Evolutionary conservation across 176 grass and related monocot genomes (phyloP).

Genomic region (Eragrostis curvula): DNA sequence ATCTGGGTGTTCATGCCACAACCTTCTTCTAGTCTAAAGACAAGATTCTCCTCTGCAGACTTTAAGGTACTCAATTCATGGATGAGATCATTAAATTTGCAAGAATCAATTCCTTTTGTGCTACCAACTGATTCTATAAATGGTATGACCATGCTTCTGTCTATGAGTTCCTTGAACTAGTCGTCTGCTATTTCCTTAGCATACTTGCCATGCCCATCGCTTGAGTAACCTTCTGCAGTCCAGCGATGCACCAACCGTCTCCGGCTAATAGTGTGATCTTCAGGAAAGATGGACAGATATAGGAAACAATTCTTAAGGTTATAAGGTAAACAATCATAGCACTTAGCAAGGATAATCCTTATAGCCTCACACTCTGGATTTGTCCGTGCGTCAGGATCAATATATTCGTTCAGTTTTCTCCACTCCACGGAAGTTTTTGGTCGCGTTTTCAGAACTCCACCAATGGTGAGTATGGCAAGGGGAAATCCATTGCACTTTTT

Average conservation of each 20-base stretch:
- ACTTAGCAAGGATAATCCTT: neutral
- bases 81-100: slow-evolving; percentile 37
- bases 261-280: neutral
- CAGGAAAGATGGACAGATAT: slow-evolving; percentile 39
- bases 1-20: neutral
- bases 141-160: slow-evolving; percentile 34
- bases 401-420: slow-evolving; percentile 27
- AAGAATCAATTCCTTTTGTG: neutral
- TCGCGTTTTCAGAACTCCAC: slow-evolving; percentile 6
- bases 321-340: slow-evolving; percentile 51
- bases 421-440: neutral
- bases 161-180: slow-evolving; percentile 34
- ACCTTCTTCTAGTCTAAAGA: neutral
- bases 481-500: slow-evolving; percentile 38
- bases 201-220: too few relatives aligned
- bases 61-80: slow-evolving; percentile 14
- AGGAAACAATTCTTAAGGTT: slow-evolving; percentile 46
- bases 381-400: neutral
- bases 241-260: slow-evolving; percentile 25
- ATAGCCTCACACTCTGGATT: neutral
- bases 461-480: slow-evolving; percentile 45
- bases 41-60: slow-evolving; percentile 25
- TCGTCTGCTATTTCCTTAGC: neutral
- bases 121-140: neutral
- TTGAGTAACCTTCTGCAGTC: slow-evolving; percentile 45